Evolutionary conservation across 352 stramenopile species (phyloP).

Genomic region (Blastocystis sp.): DNA sequence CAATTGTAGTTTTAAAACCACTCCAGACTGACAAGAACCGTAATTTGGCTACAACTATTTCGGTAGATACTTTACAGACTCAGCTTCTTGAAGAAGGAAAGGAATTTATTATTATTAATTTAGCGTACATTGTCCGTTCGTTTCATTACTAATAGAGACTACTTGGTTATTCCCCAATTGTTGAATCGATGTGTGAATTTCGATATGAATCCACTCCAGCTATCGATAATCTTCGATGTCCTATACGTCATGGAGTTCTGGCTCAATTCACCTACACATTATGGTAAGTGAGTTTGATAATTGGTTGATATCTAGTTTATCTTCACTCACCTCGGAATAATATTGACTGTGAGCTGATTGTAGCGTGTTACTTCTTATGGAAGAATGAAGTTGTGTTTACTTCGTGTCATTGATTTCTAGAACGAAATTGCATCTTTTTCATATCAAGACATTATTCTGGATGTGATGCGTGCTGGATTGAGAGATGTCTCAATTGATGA

Average conservation of each 20-base stretch:
- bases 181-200: slow-evolving; percentile 31
- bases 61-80: background rate
- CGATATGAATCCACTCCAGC: background rate
- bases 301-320: background rate
- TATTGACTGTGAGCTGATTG: background rate
- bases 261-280: background rate
- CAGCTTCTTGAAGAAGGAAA: background rate
- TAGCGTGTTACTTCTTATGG: slow-evolving; percentile 35
- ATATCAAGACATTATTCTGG: slow-evolving; percentile 21
- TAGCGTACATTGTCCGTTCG: background rate
- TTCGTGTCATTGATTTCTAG: background rate
- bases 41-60: background rate
- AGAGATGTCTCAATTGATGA: background rate
- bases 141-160: background rate
- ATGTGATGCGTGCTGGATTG: background rate
- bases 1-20: background rate
- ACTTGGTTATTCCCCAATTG: background rate
- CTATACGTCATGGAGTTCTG: background rate
- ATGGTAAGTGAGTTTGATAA: background rate
- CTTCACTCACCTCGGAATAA: background rate
- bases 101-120: slow-evolving; percentile 30
- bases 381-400: background rate
- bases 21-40: background rate
- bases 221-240: background rate
- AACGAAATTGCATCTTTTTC: background rate